phyloP scores from a whole-genome alignment of 2,329 filamentous ascomycete genomes.

The Salinomyces thailandicus region DNA sequence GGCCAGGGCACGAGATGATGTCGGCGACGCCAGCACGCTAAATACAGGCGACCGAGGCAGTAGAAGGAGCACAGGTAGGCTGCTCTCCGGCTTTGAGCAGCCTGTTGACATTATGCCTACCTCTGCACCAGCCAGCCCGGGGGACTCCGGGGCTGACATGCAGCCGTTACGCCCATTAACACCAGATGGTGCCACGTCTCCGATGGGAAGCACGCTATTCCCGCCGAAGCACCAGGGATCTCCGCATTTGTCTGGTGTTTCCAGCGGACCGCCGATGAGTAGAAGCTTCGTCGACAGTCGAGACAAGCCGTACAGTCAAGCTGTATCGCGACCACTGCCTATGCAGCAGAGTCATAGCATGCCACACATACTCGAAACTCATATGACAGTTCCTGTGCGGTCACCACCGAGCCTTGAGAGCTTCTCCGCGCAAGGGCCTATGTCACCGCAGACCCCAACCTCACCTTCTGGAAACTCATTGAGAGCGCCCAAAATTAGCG shows the following conservation, averaged over 20 bases:
- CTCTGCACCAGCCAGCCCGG: constrained; percentile 4
- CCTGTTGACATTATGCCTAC: constrained; percentile 8
- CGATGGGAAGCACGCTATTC: constrained; percentile 13
- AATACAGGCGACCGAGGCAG: not conserved
- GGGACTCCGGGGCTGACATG: too few relatives aligned
- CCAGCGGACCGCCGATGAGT: constrained; percentile 18
- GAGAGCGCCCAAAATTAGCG: constrained; percentile 7
- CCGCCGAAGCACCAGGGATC: constrained; percentile 2
- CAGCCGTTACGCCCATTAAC: constrained; percentile 8
- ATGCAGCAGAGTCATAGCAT: constrained; percentile 6
- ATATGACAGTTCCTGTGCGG: constrained; percentile 1
- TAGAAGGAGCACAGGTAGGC: constrained; percentile 1
- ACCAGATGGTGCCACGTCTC: constrained; percentile 7
- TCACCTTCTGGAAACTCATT: constrained; percentile 5
- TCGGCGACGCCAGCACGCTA: too few relatives aligned
- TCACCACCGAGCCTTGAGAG: not conserved
- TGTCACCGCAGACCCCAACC: not conserved
- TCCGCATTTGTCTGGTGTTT: constrained; percentile 4
- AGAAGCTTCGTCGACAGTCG: constrained; percentile 23
- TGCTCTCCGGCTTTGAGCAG: constrained; percentile 10
- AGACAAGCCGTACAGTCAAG: constrained; percentile 21
- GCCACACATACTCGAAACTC: not conserved
- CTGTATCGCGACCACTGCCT: constrained; percentile 4
- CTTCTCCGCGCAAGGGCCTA: not conserved
- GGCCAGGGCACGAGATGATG: not conserved